Base-by-base conservation (phyloP, 1,139 yeast species). In the Zygoascus meyerae region DNA sequence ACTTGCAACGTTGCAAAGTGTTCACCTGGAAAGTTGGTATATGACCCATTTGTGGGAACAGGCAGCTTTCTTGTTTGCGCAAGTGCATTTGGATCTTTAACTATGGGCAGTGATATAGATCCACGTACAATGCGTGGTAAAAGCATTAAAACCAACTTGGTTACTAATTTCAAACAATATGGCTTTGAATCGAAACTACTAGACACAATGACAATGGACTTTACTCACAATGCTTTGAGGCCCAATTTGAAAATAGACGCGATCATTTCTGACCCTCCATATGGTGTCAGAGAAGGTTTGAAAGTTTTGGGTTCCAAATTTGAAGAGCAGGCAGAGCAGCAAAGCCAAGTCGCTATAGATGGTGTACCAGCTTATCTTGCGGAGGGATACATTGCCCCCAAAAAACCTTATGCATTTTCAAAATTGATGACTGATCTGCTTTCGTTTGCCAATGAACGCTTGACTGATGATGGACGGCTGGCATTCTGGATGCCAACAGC, bases 401-500 rank as follows among this genome's bases (percentile, higher is more conserved):
- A 90, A 62, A 89, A 86, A 62, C 94, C 96, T 0, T 90, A 87
- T 63, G 85, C 85, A 53, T 73, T 92, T 54, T 85, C 86, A 52
- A 72, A 79, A 40, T 68, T 92, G 55, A 69, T 94, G 40, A 85
- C 82, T 55, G 97, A 90, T 62, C 69, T 94, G 44, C 70, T 92
- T 36, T 66, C 70, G 21, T 92, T 84, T 70, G 77, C 95, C 0
- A 79, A 92, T 1, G 70, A 73, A 8, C 76, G 92, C 57, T 71
- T 92, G 48, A 86, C 84, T 0, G 69, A 80, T 2, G 77, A 77
- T 9, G 96, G 97, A 0, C 70, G 97, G 52, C 70, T 92, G 34
- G 86, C 95, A 18, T 90, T 89, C 63, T 92, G 99, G 99, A 86
- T 92, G 95, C 99, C 99, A 0, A 85, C 95, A 0, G 95, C 97